Base-by-base conservation (phyloP, 1,139 yeast species). In the Tardiomyces blankii region DNA sequence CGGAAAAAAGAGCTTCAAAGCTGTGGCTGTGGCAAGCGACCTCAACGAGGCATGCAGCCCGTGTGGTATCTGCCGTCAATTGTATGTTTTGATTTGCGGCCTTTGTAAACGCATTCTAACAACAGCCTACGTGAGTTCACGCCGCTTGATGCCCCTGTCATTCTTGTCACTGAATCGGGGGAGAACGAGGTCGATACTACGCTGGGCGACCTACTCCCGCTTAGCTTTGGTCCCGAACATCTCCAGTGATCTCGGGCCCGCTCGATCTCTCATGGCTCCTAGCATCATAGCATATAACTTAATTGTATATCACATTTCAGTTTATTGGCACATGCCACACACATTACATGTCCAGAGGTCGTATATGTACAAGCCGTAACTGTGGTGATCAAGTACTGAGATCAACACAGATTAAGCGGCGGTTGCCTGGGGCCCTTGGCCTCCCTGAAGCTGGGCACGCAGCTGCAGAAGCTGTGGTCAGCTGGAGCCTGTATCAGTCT, bases 21-120 rank as follows among this genome's bases (percentile, higher is more conserved):
- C 83, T 3, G 73, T 88, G 48, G 96, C 88, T 2, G 80, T 87
- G 23, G 69, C 85, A 3, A 75, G 87, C 30, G 91, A 84, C 57
- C 62, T 75, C 21, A 67, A 66, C 0, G 73, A 72, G 12, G 72
- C 80, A 23, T 80, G 85, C 16, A 73, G 89, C 9, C 98, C 98
- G 0, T 91, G 98, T 63, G 98, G 98, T 2, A 82, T 91, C 41
- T 91, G 98, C 58, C 72, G 98, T 48, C 98, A 91, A 62, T 76
- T 84, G 58, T 58, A 51, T 47, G 64, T 56, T 41, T 23, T 7
- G 6, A 4, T 16, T 8, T n/a, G 27, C 33, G 3, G 12, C 35
- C 56, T 30, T 30, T 30, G 5, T 13, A 9, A 5, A 13, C 35
- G 3, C 60, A 9, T 30, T 13, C 16, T 30, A 30, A 30, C 35